Conservation (phyloP, 2,329 filamentous ascomycete genomes). For the Fusarium guadeloupense region DNA sequence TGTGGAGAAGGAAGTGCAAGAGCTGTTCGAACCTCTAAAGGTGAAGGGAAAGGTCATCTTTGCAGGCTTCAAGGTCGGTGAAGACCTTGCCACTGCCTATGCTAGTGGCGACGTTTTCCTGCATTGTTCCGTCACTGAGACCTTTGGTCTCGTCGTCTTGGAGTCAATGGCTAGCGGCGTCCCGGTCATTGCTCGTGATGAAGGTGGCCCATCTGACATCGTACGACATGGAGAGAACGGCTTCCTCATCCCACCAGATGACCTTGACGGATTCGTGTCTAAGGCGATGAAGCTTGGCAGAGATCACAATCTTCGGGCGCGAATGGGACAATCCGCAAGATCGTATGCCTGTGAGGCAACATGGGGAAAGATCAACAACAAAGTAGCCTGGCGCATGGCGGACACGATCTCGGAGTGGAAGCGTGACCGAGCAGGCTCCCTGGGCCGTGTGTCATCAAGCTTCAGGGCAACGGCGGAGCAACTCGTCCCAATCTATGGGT, state of each 20-base stretch:
- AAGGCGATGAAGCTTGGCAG: constrained; percentile 60
- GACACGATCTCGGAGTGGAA: constrained; percentile 60
- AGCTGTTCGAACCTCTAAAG: constrained; percentile 63
- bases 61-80: constrained; percentile 70
- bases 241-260: constrained; percentile 67
- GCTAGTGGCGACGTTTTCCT: constrained; percentile 75
- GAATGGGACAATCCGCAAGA: constrained; percentile 60
- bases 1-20: constrained; percentile 69
- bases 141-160: constrained; percentile 75
- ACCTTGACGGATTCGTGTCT: constrained; percentile 66
- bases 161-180: constrained; percentile 77
- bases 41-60: constrained; percentile 67
- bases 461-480: constrained; percentile 41
- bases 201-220: constrained; percentile 75
- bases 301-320: constrained; percentile 54
- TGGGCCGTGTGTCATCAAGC: constrained; percentile 14
- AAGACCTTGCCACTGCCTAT: constrained; percentile 70
- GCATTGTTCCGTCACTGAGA: constrained; percentile 77
- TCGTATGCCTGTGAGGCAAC: constrained; percentile 69
- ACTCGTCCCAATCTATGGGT: constrained; percentile 54
- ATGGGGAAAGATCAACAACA: constrained; percentile 77
- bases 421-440: constrained; percentile 40
- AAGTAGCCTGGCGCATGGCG: constrained; percentile 71
- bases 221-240: constrained; percentile 68
- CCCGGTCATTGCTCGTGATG: constrained; percentile 73